Percentiles rank a stretch among this genome's conserved stretches.
These are phyloP conservation scores for Fusarium sp. DNA, from an alignment of 2,329 filamentous ascomycete species.

Conservation along the genomic window DNA sequence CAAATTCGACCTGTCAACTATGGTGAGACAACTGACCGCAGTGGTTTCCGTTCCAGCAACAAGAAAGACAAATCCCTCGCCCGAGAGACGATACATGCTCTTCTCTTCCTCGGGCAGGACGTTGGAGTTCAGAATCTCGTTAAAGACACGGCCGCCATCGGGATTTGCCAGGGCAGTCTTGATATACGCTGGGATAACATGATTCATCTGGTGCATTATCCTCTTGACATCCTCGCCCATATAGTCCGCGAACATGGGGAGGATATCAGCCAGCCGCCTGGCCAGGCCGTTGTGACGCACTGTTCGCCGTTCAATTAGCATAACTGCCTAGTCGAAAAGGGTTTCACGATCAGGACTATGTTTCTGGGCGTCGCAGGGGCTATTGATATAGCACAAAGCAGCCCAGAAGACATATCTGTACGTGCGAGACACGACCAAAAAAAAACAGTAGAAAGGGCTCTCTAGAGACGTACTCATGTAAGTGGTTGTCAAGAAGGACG, in stretches of 20 bases:
- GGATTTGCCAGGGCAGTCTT: slow-evolving; percentile 8
- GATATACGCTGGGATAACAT: slow-evolving; percentile 24
- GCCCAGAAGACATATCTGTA: no score
- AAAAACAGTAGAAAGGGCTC: no score
- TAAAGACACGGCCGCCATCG: slow-evolving; percentile 22
- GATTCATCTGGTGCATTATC: slow-evolving; percentile 29
- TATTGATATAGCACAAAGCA: no score
- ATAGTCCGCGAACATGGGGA: slow-evolving; percentile 18
- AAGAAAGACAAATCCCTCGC: slow-evolving; percentile 51
- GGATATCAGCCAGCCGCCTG: slow-evolving; percentile 33
- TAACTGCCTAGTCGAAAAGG: neutral
- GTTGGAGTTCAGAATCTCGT: slow-evolving; percentile 31
- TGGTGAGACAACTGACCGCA: slow-evolving; percentile 37
- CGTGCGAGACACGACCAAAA: no score
- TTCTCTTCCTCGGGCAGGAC: slow-evolving; percentile 50
- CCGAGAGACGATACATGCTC: slow-evolving; percentile 45
- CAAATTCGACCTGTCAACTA: rapidly evolving
- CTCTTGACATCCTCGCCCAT: slow-evolving; percentile 22
- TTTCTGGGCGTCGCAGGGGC: no score
- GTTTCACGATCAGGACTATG: no score
- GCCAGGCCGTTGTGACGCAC: slow-evolving; percentile 44
- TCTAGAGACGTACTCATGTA: slow-evolving; percentile 36
- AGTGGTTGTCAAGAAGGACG: slow-evolving; percentile 45
- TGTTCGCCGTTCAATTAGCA: neutral
- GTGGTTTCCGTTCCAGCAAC: slow-evolving; percentile 53